phyloP scores from a whole-genome alignment of 192 early-diverging fungal genomes.

The Thamnidium elegans region DNA sequence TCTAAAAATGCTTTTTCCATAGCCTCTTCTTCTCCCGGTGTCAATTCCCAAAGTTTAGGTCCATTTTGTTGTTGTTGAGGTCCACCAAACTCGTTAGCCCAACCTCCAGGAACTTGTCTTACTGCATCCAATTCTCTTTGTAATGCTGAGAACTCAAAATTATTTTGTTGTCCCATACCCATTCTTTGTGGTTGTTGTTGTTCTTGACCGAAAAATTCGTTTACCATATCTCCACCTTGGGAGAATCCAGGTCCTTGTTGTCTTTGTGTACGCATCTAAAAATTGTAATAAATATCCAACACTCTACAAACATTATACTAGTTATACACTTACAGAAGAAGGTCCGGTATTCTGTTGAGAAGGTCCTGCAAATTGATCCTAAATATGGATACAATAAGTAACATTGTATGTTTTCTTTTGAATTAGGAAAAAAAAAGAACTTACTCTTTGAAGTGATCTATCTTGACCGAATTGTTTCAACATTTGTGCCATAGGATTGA shows the following conservation, averaged over 20 bases:
- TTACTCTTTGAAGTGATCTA: conserved; percentile 73
- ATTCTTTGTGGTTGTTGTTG: conserved; percentile 9
- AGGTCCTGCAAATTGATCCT: conserved; percentile 34
- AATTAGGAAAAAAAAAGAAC: background rate
- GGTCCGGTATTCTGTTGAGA: conserved; percentile 20
- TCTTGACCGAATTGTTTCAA: conserved; percentile 82
- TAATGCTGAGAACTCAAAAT: conserved; percentile 38
- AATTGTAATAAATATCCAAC: background rate
- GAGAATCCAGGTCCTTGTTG: conserved; percentile 27
- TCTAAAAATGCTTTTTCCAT: conserved; percentile 48
- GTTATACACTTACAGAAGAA: conserved; percentile 9
- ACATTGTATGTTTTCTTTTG: background rate
- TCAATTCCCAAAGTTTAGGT: conserved; percentile 47
- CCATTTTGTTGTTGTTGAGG: conserved; percentile 17
- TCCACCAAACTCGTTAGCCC: conserved; percentile 43
- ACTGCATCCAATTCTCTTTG: conserved; percentile 34
- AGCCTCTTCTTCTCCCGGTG: conserved; percentile 46
- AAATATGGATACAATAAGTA: background rate
- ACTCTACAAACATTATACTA: background rate
- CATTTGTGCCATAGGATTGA: conserved; percentile 74
- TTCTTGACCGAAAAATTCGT: conserved; percentile 39
- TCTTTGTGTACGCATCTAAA: conserved; percentile 36
- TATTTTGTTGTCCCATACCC: conserved; percentile 3
- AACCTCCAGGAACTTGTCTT: conserved; percentile 25
- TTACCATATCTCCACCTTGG: conserved; percentile 28